Conservation (phyloP, 2,329 filamentous ascomycete species). For the Byssoonygena ceratinophila region DNA sequence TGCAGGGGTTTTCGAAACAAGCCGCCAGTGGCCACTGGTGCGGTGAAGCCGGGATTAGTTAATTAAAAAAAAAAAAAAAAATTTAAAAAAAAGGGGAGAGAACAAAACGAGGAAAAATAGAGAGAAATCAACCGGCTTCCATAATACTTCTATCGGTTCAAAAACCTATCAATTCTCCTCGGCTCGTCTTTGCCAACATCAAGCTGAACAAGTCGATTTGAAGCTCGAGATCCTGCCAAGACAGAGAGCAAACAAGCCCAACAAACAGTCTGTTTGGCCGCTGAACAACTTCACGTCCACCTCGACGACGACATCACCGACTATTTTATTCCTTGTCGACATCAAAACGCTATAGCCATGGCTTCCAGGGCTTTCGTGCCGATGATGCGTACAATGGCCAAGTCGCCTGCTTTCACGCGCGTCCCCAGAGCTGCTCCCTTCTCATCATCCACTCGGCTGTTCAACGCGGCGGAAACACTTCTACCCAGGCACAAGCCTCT, state of each 20-base stretch:
- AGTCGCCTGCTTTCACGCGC: slow-evolving; percentile 1
- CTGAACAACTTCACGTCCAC: neutral
- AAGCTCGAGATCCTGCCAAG: neutral
- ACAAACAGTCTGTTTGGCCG: too few species aligned
- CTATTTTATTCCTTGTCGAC: neutral
- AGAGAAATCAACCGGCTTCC: neutral
- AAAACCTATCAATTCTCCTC: too few species aligned
- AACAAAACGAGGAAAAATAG: neutral
- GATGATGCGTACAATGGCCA: neutral
- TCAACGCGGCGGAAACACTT: slow-evolving; percentile 32
- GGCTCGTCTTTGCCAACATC: too few species aligned
- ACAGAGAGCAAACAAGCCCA: neutral
- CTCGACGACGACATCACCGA: neutral
- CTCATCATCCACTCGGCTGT: slow-evolving; percentile 29
- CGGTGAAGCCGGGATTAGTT: neutral
- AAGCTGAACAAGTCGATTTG: neutral
- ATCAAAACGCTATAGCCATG: neutral
- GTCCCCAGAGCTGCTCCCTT: slow-evolving; percentile 17
- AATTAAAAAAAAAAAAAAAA: neutral
- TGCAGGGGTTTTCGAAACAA: neutral
- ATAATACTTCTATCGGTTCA: neutral
- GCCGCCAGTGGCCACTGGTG: neutral
- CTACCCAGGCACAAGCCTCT: slow-evolving; percentile 54
- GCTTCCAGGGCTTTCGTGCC: slow-evolving; percentile 6
- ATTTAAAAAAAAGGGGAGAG: neutral